Evolutionary conservation across 192 early-diverging fungal species (phyloP), one percentile per base, ranked within the genome.

Genomic region (Mortierella alpina): DNA sequence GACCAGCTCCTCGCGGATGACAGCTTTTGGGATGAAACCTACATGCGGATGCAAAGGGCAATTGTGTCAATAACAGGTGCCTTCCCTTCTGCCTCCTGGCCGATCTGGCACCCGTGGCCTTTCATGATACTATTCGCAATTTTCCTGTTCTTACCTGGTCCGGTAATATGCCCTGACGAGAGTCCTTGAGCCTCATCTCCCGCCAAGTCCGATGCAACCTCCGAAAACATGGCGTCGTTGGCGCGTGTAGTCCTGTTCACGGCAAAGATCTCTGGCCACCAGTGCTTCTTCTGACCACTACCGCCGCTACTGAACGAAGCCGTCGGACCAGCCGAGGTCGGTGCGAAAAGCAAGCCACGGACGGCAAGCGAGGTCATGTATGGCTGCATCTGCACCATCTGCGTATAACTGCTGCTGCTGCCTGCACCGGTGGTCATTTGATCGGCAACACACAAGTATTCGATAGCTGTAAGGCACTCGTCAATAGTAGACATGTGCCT

Each of bases 381-480:
- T 2, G 76, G 76, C 47, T 79, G 68, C 76, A 79, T 72, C 20
- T 79, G 76, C 17, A 64, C 54, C 64, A 65, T 62, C n/a, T 79
- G 76, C 4, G 69, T 64, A 50, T 71, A 79, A 18, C 57, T 46
- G 1, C 40, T 41, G 15, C 18, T 66, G 8, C 52, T 55, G 40
- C 51, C 50, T 2, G 74, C 56, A 14, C 59, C 44, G 13, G 42
- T 17, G 2, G 74, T 64, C 20, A 79, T 67, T 22, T 66, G 64
- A 18, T 91, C 90, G 2, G 87, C 84, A 52, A 88, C 72, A 69
- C 87, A 87, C 14, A 92, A 61, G 31, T 68, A 84, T 11, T 83
- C 84, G 52, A 83, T 82, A n/a, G 87, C 84, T 4, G 73, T 80
- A 11, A 78, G 72, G 6, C 75, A 81, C 59, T 88, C 89, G 5